A percentile compares a stretch with the other conserved stretches of the same genome.
Evolutionary conservation across 441 rosid species (phyloP).

Genomic region (Adansonia gregorii): DNA sequence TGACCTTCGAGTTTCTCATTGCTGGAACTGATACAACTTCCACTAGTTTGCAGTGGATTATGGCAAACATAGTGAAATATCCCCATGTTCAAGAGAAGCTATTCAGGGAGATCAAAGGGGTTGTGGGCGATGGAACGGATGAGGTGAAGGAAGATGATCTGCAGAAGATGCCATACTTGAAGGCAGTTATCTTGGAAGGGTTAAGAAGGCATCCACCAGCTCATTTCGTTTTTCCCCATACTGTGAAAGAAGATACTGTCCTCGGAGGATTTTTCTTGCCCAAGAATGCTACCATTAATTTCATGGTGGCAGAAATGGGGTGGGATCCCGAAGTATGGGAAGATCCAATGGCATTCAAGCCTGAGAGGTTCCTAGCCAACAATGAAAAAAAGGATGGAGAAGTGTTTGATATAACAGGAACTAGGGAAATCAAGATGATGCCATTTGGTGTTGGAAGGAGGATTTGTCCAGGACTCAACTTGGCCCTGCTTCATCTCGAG

Average conservation of each 20-base stretch:
- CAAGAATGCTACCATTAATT: slow-evolving; percentile 36
- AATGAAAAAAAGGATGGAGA: neutral
- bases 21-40: slow-evolving; percentile 40
- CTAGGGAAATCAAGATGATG: slow-evolving; percentile 34
- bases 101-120: slow-evolving; percentile 31
- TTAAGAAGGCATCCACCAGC: slow-evolving; percentile 33
- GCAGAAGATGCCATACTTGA: slow-evolving; percentile 35
- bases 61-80: slow-evolving; percentile 42
- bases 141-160: slow-evolving; percentile 35
- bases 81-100: slow-evolving; percentile 31
- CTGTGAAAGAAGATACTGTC: slow-evolving; percentile 24
- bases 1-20: slow-evolving; percentile 29
- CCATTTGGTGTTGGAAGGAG: slow-evolving; percentile 36
- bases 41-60: slow-evolving; percentile 38
- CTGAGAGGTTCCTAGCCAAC: slow-evolving; percentile 25
- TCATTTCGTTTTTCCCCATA: slow-evolving; percentile 30
- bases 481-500: slow-evolving; percentile 55
- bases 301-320: slow-evolving; percentile 50
- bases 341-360: slow-evolving; percentile 41
- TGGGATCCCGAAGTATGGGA: slow-evolving; percentile 48
- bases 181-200: slow-evolving; percentile 41
- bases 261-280: slow-evolving; percentile 41
- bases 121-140: slow-evolving; percentile 17
- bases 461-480: slow-evolving; percentile 28
- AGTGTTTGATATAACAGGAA: slow-evolving; percentile 30